A percentile compares a stretch with the other conserved stretches of the same genome.
phyloP scores from a whole-genome alignment of 2,329 filamentous ascomycete genomes.

The Nemania sp. region DNA sequence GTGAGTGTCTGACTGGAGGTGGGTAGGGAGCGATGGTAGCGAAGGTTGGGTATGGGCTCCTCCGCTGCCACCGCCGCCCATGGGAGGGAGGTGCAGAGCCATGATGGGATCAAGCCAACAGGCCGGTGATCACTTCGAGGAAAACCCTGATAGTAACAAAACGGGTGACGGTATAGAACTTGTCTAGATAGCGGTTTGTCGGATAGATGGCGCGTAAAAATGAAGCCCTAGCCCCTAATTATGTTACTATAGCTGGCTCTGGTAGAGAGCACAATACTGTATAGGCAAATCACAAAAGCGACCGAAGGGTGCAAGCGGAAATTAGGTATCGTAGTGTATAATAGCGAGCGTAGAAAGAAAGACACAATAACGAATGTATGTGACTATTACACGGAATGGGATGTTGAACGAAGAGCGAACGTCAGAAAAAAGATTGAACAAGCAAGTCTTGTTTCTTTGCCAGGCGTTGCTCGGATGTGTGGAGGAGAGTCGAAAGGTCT shows the following conservation, averaged over 20 bases:
- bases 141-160: slow-evolving; percentile 34
- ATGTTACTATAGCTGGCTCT: neutral
- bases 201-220: slow-evolving; percentile 2
- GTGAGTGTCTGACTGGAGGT: slow-evolving; percentile 81
- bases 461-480: slow-evolving; percentile 35
- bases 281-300: slow-evolving; percentile 15
- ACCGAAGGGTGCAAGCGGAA: neutral
- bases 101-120: slow-evolving; percentile 58
- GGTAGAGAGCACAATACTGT: neutral
- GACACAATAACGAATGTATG: slow-evolving; percentile 41
- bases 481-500: slow-evolving; percentile 36
- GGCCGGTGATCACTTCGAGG: slow-evolving; percentile 39
- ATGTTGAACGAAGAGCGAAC: slow-evolving; percentile 41
- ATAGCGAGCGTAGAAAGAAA: slow-evolving; percentile 45
- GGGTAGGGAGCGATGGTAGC: slow-evolving; percentile 86
- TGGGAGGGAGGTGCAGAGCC: slow-evolving; percentile 69
- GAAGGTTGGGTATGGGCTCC: slow-evolving; percentile 85
- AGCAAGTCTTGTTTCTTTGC: slow-evolving; percentile 21
- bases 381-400: slow-evolving; percentile 36
- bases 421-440: slow-evolving; percentile 38
- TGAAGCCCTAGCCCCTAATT: slow-evolving; percentile 23
- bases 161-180: slow-evolving; percentile 17
- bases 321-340: slow-evolving; percentile 39
- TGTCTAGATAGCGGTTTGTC: slow-evolving; percentile 7
- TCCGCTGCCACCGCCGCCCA: slow-evolving; percentile 61